Percentiles rank a stretch among this genome's conserved stretches.
phyloP scores from a whole-genome alignment of 768 basidiomycete species.

The Tylopilus plumbeoviolaceoides region DNA sequence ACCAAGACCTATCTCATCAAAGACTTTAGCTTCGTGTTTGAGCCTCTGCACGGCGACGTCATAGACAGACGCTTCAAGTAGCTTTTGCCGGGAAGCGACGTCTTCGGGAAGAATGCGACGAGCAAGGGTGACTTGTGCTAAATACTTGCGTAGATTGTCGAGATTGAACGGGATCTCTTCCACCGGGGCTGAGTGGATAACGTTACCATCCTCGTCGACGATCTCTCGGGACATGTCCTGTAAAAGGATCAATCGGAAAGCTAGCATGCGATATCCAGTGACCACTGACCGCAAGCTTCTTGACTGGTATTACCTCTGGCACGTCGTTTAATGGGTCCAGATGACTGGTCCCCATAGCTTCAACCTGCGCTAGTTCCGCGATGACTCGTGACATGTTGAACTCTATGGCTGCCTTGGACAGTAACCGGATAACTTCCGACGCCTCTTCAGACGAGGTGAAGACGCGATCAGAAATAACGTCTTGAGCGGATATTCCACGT shows the following conservation, averaged over 20 bases:
- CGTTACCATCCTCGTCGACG: slow-evolving; percentile 15
- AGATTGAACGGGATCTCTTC: slow-evolving; percentile 71
- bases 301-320: slow-evolving; percentile 62
- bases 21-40: slow-evolving; percentile 54
- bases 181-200: slow-evolving; percentile 17
- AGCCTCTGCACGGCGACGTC: slow-evolving; percentile 75
- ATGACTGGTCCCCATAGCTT: slow-evolving; percentile 38
- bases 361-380: slow-evolving; percentile 51
- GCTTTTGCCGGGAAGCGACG: slow-evolving; percentile 67
- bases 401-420: slow-evolving; percentile 60
- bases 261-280: neutral
- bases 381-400: slow-evolving; percentile 48
- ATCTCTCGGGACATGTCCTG: slow-evolving; percentile 20
- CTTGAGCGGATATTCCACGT: slow-evolving; percentile 45
- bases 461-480: slow-evolving; percentile 55
- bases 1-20: slow-evolving; percentile 55
- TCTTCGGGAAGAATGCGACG: slow-evolving; percentile 64
- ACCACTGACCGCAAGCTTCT: slow-evolving; percentile 38
- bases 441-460: slow-evolving; percentile 55
- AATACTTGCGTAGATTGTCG: slow-evolving; percentile 62
- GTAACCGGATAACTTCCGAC: slow-evolving; percentile 45
- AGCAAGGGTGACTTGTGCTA: slow-evolving; percentile 59
- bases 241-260: neutral
- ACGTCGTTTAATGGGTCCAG: slow-evolving; percentile 47
- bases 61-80: slow-evolving; percentile 83